phyloP scores from a whole-genome alignment of 2,329 filamentous ascomycete genomes.

The Alternaria conjuncta region DNA sequence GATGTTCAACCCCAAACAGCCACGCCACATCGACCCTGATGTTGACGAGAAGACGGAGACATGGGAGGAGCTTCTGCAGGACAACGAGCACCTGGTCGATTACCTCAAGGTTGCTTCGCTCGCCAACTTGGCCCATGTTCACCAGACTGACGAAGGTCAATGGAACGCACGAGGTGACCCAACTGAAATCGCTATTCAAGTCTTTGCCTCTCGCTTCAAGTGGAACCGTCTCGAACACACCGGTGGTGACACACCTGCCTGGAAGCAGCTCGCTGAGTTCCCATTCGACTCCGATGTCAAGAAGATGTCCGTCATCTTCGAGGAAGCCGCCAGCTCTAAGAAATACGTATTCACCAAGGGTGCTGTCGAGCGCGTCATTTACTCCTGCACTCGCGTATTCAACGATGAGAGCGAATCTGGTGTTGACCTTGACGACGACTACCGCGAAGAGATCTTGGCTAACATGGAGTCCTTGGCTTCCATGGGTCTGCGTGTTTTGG shows the following conservation, averaged over 20 bases:
- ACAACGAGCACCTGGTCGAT: conserved; percentile 37
- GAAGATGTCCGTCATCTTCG: conserved; percentile 75
- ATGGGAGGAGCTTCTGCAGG: conserved; percentile 32
- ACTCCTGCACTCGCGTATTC: conserved; percentile 61
- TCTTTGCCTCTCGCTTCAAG: conserved; percentile 72
- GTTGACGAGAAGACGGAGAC: conserved; percentile 30
- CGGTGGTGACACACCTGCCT: conserved; percentile 13
- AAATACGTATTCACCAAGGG: conserved; percentile 66
- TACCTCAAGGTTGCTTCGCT: conserved; percentile 45
- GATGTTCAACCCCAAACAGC: conserved; percentile 33
- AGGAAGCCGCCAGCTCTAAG: conserved; percentile 43
- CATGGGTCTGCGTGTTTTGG: conserved; percentile 72
- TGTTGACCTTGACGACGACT: conserved; percentile 56
- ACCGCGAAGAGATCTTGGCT: conserved; percentile 63
- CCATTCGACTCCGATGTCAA: conserved; percentile 77
- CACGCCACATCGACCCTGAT: conserved; percentile 37
- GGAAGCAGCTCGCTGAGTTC: conserved; percentile 64
- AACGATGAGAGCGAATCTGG: conserved; percentile 52
- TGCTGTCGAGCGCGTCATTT: conserved; percentile 69
- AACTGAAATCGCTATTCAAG: conserved; percentile 76
- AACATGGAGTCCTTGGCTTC: conserved; percentile 73
- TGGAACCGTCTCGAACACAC: conserved; percentile 45
- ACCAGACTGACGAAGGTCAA: conserved; percentile 1
- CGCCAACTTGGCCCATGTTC: conserved; percentile 31
- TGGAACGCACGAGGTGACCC: conserved; percentile 46